Conservation (phyloP, 495 filamentous ascomycete species). For the Cetradonia linearis region DNA sequence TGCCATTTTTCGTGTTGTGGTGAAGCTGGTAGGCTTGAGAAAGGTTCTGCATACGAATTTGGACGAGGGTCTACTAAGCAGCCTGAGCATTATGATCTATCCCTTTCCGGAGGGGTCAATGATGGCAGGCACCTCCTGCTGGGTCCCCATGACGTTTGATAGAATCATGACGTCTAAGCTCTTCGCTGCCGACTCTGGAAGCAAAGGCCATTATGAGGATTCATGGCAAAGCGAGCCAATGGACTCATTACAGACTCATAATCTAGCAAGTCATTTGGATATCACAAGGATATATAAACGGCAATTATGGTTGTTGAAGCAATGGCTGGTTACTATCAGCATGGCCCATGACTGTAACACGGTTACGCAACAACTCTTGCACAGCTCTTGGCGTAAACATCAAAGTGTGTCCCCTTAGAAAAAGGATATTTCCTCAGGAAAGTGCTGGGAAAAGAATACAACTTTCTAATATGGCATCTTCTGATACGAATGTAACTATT, state of each 20-base stretch:
- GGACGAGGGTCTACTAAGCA: conserved; percentile 5
- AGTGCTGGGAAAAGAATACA: no score
- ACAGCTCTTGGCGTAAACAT: no score
- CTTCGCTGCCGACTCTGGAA: not conserved
- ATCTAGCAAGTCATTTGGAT: not conserved
- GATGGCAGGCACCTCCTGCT: not conserved
- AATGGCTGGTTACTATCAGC: no score
- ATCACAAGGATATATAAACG: not conserved
- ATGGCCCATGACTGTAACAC: no score
- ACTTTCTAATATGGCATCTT: no score
- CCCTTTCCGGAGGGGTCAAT: not conserved
- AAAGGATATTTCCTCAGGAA: no score
- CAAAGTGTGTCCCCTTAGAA: no score
- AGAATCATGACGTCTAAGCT: conserved; percentile 5
- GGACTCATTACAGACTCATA: not conserved
- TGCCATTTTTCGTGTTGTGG: conserved; percentile 17
- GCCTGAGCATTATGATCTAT: not conserved
- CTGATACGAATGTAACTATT: no score
- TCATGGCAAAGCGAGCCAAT: not conserved
- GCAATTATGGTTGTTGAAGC: no score
- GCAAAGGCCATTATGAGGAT: not conserved
- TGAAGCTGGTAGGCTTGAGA: not conserved
- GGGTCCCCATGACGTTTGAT: conserved; percentile 5
- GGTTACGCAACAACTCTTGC: no score
- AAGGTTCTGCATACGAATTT: not conserved